Conservation (phyloP, 75 land plant genomes). For the Chamaecyparis obtusa region DNA sequence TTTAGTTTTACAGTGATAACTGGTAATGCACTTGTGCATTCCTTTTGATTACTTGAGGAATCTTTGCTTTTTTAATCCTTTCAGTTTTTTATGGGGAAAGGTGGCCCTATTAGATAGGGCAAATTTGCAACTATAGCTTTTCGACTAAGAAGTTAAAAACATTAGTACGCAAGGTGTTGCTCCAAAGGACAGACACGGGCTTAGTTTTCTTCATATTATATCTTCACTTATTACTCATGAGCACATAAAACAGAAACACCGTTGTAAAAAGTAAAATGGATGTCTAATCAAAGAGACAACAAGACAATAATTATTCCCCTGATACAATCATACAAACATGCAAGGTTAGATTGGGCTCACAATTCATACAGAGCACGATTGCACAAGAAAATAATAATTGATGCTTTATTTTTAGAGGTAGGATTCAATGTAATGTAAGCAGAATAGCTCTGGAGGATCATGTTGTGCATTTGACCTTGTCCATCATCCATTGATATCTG, state of each 20-base stretch:
- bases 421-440: no score
- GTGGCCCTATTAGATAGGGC: neutral
- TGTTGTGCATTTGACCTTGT: no score
- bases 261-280: neutral
- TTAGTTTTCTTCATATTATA: neutral
- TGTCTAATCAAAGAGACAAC: neutral
- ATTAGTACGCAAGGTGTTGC: neutral
- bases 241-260: neutral
- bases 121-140: neutral
- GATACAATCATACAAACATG: neutral
- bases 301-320: neutral
- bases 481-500: no score
- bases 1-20: neutral
- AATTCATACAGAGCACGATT: no score
- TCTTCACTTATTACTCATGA: neutral
- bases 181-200: neutral
- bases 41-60: neutral
- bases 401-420: no score
- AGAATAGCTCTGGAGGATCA: no score
- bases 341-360: neutral
- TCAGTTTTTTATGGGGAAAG: neutral
- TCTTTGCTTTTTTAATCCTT: neutral
- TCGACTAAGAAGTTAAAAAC: neutral
- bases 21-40: neutral
- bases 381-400: no score